Percentiles rank a stretch among this genome's conserved stretches.
These are phyloP conservation scores for Pinus albicaulis DNA, from an alignment of 75 land plant genomes.

Conservation along the genomic window DNA sequence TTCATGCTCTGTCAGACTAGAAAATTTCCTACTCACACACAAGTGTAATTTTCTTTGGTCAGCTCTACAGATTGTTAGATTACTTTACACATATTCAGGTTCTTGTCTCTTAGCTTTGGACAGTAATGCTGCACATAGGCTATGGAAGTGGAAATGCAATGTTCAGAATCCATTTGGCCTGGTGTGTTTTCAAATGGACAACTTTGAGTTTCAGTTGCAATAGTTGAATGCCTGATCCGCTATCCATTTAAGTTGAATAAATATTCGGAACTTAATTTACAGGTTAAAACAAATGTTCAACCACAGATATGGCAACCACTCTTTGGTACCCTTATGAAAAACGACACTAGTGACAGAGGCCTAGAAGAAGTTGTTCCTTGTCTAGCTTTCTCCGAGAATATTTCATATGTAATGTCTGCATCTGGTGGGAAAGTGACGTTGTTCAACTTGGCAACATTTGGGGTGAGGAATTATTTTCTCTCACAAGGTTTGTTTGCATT, in stretches of 20 bases:
- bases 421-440: constrained; percentile 75
- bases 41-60: neutral
- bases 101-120: constrained; percentile 52
- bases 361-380: constrained; percentile 67
- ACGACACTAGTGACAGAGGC: constrained; percentile 51
- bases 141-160: constrained; percentile 67
- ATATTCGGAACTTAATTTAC: neutral
- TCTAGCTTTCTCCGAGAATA: constrained; percentile 75
- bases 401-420: constrained; percentile 81
- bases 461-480: constrained; percentile 21
- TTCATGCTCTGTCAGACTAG: neutral
- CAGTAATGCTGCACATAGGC: constrained; percentile 60
- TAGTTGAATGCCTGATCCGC: neutral
- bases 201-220: neutral
- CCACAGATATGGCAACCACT: constrained; percentile 76
- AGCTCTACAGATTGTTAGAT: constrained; percentile 31
- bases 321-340: constrained; percentile 61
- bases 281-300: constrained; percentile 53
- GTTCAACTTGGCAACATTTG: constrained; percentile 75
- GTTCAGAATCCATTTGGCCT: constrained; percentile 36
- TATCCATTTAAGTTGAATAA: neutral
- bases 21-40: neutral
- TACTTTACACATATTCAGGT: constrained; percentile 71
- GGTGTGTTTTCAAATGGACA: constrained; percentile 18
- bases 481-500: neutral